Base-by-base conservation (phyloP, 176 grass and related monocot genomes). In the Eragrostis curvula region DNA sequence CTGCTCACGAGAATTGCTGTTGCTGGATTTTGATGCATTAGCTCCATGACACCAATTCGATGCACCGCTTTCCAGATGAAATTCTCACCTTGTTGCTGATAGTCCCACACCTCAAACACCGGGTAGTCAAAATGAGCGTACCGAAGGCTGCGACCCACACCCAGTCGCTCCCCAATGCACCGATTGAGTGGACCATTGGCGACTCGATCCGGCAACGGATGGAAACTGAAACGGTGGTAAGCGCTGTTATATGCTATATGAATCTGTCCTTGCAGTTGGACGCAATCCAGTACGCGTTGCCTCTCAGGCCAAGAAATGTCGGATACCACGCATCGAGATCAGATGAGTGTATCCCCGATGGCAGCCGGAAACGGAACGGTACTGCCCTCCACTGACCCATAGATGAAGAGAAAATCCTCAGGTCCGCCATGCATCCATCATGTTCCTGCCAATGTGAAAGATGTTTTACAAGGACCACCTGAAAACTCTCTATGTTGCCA, bases 11-110 rank as follows among this genome's bases (percentile, higher is more conserved):
- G 32, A 4, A 36, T 36, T 36, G 23, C 11, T 27, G 3, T 8
- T 23, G 62, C 56, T 8, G 16, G 23, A 27, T 77, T 46, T 32
- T 23, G 28, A 12, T 14, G 42, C 58, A 4, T 36, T 32, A 78
- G 42, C 17, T 78, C 59, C 58, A 78, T 78, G 42, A 65, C 27
- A 65, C 5, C 27, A 32, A 78, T 23, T 49, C 21, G 60, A 21
- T 79, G 76, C 29, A 79, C 44, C 25, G 66, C 44, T 3, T 7
- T 65, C 2, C 16, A 32, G 24, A 63, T 12, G 43, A 9, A 43
- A 12, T 49, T 78, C 14, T 32, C 43, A 17, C 44, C 25, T 49
- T 63, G 10, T 65, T 3, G 25, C 25, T 32, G 59, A 60, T 32
- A 43, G 24, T 60, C 57, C n/a, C n/a, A 60, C 57, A 60, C 57